Evolutionary conservation across 352 stramenopile species (phyloP), one percentile per base, ranked within the genome.

Genomic region (Pythium guiyangense): DNA sequence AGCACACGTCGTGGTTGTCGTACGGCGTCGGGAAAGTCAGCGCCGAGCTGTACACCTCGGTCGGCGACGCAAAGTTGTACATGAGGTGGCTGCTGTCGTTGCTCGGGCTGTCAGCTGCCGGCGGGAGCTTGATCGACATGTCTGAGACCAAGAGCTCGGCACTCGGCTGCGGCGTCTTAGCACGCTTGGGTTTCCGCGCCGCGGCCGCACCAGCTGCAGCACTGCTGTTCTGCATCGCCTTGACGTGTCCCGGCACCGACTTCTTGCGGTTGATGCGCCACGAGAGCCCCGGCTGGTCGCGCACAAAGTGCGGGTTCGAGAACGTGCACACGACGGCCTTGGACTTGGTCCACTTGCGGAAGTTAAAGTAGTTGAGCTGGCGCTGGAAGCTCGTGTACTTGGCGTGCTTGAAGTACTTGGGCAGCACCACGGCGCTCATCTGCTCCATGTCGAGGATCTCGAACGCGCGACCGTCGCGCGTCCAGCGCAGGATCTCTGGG

Each of bases 341-440:
- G 45, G 69, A 74, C 49, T 77, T 75, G 57, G 70, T 79, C 70
- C 70, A 79, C 46, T 88, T 88, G 46, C 73, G 67, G 66, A 96
- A 96, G 34, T 66, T 74, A 69, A 96, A 96, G 67, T 96, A 96
- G 62, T 92, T 94, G 43, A 96, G 72, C 60, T 96, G 86, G 9
- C 88, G 77, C 54, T 92, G 81, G 47, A 96, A 87, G n/a, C 81
- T 94, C 54, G 79, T 90, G 66, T 76, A 90, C 56, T 86, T 72
- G 54, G 74, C 84, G 63, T 94, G 84, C 54, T 86, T 87, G 59
- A 95, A 94, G 62, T 94, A 94, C 50, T 79, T 79, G 4, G 88
- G 86, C 44, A 96, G 69, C 46, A 95, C 68, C 18, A 73, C 39
- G 20, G 72, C 59, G 71, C 93, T 90, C 59, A 97, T 85, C 49